Percentiles rank a stretch among this genome's conserved stretches.
Conservation (phyloP, 2,329 filamentous ascomycete genomes). For the Botrytis paeoniae region DNA sequence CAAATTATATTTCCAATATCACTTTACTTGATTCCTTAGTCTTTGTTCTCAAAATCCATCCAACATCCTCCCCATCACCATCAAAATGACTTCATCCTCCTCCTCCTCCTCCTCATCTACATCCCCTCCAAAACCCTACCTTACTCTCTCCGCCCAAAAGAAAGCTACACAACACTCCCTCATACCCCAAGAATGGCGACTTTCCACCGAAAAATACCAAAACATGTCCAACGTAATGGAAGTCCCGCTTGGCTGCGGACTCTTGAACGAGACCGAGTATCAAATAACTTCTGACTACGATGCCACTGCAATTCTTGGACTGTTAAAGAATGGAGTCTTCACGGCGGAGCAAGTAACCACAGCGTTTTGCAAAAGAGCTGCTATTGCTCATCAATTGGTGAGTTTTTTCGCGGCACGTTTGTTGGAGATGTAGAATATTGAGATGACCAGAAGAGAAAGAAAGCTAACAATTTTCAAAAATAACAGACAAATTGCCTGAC, state of each 20-base stretch:
- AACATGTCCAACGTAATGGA: neutral
- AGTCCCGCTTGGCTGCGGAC: neutral
- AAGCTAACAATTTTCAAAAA: neutral
- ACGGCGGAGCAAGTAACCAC: conserved; percentile 40
- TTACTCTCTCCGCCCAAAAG: neutral
- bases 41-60: too few species aligned
- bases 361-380: conserved; percentile 49
- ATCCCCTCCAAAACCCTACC: neutral
- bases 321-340: conserved; percentile 24
- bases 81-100: neutral
- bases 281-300: conserved; percentile 33
- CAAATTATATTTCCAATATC: neutral
- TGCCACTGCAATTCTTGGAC: conserved; percentile 27
- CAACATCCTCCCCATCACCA: neutral
- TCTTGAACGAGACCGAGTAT: neutral
- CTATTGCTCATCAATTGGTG: conserved; percentile 44
- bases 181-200: neutral
- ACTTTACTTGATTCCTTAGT: neutral
- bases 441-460: neutral
- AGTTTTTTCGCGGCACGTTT: neutral
- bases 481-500: conserved; percentile 34
- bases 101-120: neutral
- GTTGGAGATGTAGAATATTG: neutral
- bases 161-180: neutral
- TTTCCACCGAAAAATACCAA: neutral